Evolutionary conservation across 2,329 filamentous ascomycete genomes (phyloP), one percentile per base, ranked within the genome.

Genomic region (Curvularia verruculosa): DNA sequence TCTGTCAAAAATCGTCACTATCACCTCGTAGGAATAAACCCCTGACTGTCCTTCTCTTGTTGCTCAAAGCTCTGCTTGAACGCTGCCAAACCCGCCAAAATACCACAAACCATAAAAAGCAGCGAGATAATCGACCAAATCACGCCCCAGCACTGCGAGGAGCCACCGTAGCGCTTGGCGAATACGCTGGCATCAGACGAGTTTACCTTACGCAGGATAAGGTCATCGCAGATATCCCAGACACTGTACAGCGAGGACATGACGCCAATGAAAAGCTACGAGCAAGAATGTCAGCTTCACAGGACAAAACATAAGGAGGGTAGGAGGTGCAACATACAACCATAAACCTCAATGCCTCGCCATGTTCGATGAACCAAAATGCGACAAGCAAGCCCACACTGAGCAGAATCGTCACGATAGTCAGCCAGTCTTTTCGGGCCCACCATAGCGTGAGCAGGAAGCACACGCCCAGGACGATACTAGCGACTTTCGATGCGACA

Each of bases 201-300:
- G 75, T 93, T 92, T 49, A 93, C 89, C 77, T 92, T 93, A 56
- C 90, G 84, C 4, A 92, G 79, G 64, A 94, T 92, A 29, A 93
- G 80, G 65, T 94, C 90, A 70, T 94, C 90, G 75, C 89, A 92
- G 65, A 93, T 93, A 79, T 93, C 90, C 90, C 90, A 93, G 5
- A 90, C 89, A 63, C 87, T 90, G 75, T 93, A 93, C 1, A 93
- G 82, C 1, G 86, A 88, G 6, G 86, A 89, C 90, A 93, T 92
- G 66, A 92, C 89, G 40, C 90, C 90, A 59, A 93, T 91, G 68
- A 93, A 93, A 26, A 93, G 82, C 79, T 85, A 21, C 58, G n/a
- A 1, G 18, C 0, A 5, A 41, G 19, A 23, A 3, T 10, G n/a
- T 47, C 44, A 54, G 49, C 8, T 5, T 31, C 15, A 28, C 3